These are phyloP conservation scores for Penicillium vulpinum DNA, from an alignment of 2,329 filamentous ascomycete genomes.

Conservation along the genomic window DNA sequence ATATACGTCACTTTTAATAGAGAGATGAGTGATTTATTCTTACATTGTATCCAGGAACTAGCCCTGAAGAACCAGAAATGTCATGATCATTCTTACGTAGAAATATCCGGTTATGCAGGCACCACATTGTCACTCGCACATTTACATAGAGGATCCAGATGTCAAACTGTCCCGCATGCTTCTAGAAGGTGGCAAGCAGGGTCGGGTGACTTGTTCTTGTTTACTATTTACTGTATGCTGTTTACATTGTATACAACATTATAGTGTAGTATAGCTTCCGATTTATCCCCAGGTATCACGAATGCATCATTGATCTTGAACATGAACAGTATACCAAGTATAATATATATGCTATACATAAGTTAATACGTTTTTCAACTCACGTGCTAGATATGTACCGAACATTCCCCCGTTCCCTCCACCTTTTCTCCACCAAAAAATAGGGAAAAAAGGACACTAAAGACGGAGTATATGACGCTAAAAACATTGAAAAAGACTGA, in stretches of 20 bases:
- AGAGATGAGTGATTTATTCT: constrained; percentile 1
- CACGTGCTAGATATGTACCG: constrained; percentile 18
- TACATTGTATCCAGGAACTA: neutral
- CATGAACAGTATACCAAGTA: too few relatives aligned
- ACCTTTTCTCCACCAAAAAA: constrained; percentile 29
- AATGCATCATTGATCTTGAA: too few relatives aligned
- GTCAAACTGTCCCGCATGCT: constrained; percentile 18
- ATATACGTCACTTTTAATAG: neutral
- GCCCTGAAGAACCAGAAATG: neutral
- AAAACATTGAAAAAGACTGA: neutral
- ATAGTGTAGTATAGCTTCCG: constrained; percentile 10
- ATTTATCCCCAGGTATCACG: neutral
- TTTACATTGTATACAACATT: neutral
- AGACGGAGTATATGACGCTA: constrained; percentile 23
- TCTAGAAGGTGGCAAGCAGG: constrained; percentile 28
- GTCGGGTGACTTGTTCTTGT: constrained; percentile 15
- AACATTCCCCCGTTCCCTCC: constrained; percentile 19
- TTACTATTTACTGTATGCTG: neutral
- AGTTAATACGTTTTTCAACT: too few relatives aligned
- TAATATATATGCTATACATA: too few relatives aligned
- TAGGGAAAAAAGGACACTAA: constrained; percentile 17
- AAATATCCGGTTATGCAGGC: constrained; percentile 6
- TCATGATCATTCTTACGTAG: constrained; percentile 6
- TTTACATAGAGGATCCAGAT: constrained; percentile 9
- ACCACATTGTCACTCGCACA: constrained; percentile 19